A percentile compares a stretch with the other conserved stretches of the same genome.
Evolutionary conservation across 2,329 filamentous ascomycete genomes (phyloP).

Genomic region (Colletotrichum phormii): DNA sequence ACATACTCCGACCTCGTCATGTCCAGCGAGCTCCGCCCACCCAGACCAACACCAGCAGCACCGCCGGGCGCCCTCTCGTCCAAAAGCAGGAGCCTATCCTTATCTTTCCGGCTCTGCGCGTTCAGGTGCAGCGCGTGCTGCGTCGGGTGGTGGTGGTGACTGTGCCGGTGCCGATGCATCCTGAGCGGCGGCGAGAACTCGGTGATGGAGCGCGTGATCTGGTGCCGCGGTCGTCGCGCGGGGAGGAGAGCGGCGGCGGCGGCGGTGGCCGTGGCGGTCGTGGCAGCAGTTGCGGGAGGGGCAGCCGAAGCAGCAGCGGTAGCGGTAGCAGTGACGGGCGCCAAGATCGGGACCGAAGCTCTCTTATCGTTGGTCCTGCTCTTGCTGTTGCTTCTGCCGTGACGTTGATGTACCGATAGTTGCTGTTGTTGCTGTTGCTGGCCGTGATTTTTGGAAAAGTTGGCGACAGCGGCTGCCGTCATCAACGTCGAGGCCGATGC

Average conservation of each 20-base stretch:
- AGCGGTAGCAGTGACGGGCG: background rate
- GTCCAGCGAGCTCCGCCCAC: slow-evolving; percentile 56
- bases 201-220: slow-evolving; percentile 66
- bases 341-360: background rate
- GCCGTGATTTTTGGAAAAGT: slow-evolving; percentile 13
- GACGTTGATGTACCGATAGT: background rate
- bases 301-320: background rate
- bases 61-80: slow-evolving; percentile 43
- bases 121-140: slow-evolving; percentile 40
- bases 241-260: slow-evolving; percentile 22
- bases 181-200: slow-evolving; percentile 63
- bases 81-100: slow-evolving; percentile 19
- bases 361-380: slow-evolving; percentile 6
- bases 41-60: slow-evolving; percentile 40
- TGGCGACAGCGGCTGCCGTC: slow-evolving; percentile 18
- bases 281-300: slow-evolving; percentile 4
- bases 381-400: slow-evolving; percentile 4
- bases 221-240: slow-evolving; percentile 53
- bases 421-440: slow-evolving; percentile 2
- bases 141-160: slow-evolving; percentile 49
- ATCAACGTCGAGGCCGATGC: slow-evolving; percentile 18
- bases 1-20: slow-evolving; percentile 57
- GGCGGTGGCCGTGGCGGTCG: slow-evolving; percentile 13
- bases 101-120: slow-evolving; percentile 6
- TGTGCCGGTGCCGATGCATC: slow-evolving; percentile 47